Base-by-base conservation (phyloP, 2,329 filamentous ascomycete genomes). In the Botryotinia calthae region DNA sequence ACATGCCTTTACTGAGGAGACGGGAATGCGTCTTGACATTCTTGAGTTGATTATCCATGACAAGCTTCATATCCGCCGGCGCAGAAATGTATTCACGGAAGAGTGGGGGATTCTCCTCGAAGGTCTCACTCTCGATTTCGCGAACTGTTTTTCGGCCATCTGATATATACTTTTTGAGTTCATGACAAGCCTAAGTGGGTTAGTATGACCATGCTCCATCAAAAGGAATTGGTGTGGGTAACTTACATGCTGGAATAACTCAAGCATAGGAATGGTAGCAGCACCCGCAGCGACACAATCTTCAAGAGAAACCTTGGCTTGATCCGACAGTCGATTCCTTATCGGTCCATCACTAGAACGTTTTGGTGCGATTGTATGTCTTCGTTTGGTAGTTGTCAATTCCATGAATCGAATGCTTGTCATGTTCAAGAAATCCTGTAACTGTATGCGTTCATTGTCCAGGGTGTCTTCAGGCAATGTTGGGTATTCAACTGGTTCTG, bases 341-440 rank as follows among this genome's bases (percentile, higher is more conserved):
- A 75, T 73, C 77, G 69, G 48, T 71, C 74, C 76, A 80, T 84
- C 59, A 78, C 81, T 61, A 78, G 80, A 74, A 77, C 84, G 81
- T 77, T 83, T 76, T 22, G 90, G 90, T 4, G 88, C 91, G 63
- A 91, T 90, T 0, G 95, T 98, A 78, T 97, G 92, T 72, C 96
- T 88, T 76, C 95, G 87, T 81, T 98, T 98, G 1, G 95, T 98
- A 0, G 95, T 97, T n/a, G 92, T 97, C 67, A 99, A 86, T 81
- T 99, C 96, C 93, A 99, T 98, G 83, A 99, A 99, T 71, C 95
- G 93, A 79, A 99, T 97, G 73, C 93, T 97, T 3, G 95, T 98
- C 89, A 97, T 90, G 75, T 97, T 93, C 62, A 99, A 84, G 82
- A 99, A 99, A 70, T 97, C 93, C 77, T 97, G 94, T 4, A 99